Evolutionary conservation across 345 rosid genomes (phyloP), one percentile per base, ranked within the genome.

Genomic region (Dipteronia sinensis): DNA sequence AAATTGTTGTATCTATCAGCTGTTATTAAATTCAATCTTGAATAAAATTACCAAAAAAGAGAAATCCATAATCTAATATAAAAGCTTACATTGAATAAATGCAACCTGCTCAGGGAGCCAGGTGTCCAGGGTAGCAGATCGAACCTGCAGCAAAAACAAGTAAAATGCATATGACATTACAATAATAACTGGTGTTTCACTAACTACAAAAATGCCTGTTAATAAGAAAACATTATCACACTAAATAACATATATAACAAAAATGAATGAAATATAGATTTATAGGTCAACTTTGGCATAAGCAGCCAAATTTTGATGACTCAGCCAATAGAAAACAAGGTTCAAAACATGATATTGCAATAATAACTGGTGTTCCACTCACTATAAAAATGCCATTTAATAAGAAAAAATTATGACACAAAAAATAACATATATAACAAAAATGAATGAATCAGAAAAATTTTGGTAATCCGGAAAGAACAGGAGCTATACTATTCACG

Each of bases 81-180:
- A 81, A 77, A 68, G 56, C 97, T 85, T 84, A 92, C 99, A 87
- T 70, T 94, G 98, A 76, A 92, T 88, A 79, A 89, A 92, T 69
- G 97, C 88, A 85, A 96, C 97, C 87, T 96, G 99, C 87, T 94
- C 99, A 1, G 99, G 98, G 47, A 96, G 98, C 99, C 99, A 96
- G 81, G 97, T 96, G 85, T 96, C 99, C 85, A 96, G 79, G 64
- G 98, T 93, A 76, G 97, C 97, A 87, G 99, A 94, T 82, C 98
- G 90, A 72, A 96, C 99, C 99, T 96, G 85, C 67, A 80, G 12
- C 51, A 77, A 69, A 59, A 69, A 34, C 51, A 23, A 55, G 78
- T 34, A 23, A 65, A 34, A 83, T 67, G 25, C 44, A 68, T 49
- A 17, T 44, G 46, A 38, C 3, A 27, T 29, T 11, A n/a, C 11